Evolutionary conservation across 2,329 filamentous ascomycete genomes (phyloP).

Genomic region (Juglanconis oblonga): DNA sequence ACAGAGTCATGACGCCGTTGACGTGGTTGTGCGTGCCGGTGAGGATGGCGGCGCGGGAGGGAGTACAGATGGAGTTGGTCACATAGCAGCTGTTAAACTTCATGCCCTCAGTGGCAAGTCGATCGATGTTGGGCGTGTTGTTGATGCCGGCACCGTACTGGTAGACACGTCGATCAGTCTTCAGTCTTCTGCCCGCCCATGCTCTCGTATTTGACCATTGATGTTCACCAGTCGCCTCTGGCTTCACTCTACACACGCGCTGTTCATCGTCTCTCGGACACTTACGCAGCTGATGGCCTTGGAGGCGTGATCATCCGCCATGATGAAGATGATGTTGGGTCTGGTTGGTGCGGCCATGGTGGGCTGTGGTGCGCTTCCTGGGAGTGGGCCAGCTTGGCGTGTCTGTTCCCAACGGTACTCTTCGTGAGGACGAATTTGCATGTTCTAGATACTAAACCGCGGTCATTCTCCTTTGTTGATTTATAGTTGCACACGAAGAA

Average conservation of each 20-base stretch:
- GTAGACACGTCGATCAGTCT: neutral
- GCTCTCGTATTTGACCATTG: no score
- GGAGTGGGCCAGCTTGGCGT: neutral
- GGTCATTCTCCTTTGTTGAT: neutral
- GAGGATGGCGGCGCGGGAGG: conserved; percentile 47
- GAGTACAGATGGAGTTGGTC: conserved; percentile 52
- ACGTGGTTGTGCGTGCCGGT: conserved; percentile 52
- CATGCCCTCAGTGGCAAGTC: conserved; percentile 47
- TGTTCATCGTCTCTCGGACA: neutral
- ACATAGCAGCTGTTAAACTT: conserved; percentile 53
- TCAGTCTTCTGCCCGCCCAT: no score
- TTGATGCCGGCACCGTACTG: conserved; percentile 49
- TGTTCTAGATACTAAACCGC: neutral
- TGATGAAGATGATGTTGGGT: conserved; percentile 48
- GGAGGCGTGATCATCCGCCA: conserved; percentile 53
- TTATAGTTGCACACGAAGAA: neutral
- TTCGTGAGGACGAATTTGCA: neutral
- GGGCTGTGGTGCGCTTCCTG: neutral
- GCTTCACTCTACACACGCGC: no score
- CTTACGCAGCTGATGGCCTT: conserved; percentile 40
- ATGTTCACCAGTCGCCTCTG: no score
- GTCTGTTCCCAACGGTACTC: neutral
- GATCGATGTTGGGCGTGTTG: conserved; percentile 48
- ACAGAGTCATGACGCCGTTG: conserved; percentile 49
- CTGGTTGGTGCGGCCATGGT: neutral